Conservation (phyloP, 331 rosid genomes). For the Prunus yedoensis region DNA sequence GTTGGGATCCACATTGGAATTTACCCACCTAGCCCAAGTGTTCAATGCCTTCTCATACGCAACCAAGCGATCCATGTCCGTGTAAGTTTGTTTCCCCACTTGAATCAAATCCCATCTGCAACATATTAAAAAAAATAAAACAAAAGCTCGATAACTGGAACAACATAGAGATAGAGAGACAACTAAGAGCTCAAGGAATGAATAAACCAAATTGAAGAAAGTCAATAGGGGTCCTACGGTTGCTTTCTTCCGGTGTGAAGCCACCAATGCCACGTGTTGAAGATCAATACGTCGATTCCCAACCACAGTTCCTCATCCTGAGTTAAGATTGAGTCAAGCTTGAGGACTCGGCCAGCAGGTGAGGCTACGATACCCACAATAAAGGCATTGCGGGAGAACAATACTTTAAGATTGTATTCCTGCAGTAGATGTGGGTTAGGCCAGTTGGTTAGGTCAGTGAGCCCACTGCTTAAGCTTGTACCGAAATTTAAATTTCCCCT, state of each 20-base stretch:
- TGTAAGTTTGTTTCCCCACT: slow-evolving; percentile 6
- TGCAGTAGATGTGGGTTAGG: fast-evolving
- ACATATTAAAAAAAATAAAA: not conserved
- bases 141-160: not conserved
- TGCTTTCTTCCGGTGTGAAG: slow-evolving; percentile 67
- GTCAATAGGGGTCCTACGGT: slow-evolving; percentile 30
- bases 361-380: slow-evolving; percentile 50
- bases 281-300: slow-evolving; percentile 40
- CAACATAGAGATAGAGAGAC: not conserved
- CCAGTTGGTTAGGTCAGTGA: too few species aligned
- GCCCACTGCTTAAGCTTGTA: too few species aligned
- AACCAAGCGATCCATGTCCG: slow-evolving; percentile 19
- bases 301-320: slow-evolving; percentile 36
- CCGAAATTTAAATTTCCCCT: too few species aligned
- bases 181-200: not conserved
- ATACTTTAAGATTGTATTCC: slow-evolving; percentile 33
- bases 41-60: slow-evolving; percentile 22
- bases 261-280: slow-evolving; percentile 86
- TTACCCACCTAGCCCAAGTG: slow-evolving; percentile 66
- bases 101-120: slow-evolving; percentile 24
- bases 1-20: slow-evolving; percentile 39
- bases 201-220: too few species aligned
- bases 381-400: slow-evolving; percentile 55
- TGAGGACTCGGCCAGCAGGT: slow-evolving; percentile 38
- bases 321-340: slow-evolving; percentile 52